These are phyloP conservation scores for Dipteronia dyeriana DNA, from an alignment of 345 rosid genomes.

Conservation along the genomic window DNA sequence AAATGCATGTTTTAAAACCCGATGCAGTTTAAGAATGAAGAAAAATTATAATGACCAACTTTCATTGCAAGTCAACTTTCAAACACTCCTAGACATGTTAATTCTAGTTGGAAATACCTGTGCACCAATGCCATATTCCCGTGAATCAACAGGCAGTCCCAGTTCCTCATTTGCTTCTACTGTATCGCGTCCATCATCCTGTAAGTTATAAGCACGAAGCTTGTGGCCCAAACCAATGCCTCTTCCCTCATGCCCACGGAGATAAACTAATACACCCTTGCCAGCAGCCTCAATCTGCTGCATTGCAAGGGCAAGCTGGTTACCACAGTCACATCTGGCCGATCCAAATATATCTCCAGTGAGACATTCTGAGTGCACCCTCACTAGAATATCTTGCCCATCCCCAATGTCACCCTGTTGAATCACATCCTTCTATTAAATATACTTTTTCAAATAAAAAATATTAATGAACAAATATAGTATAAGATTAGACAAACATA, in stretches of 20 bases:
- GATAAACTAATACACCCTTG: conserved; percentile 73
- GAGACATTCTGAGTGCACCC: conserved; percentile 81
- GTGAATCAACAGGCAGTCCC: conserved; percentile 89
- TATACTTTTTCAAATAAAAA: not conserved
- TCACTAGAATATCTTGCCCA: conserved; percentile 78
- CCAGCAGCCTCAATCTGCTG: conserved; percentile 77
- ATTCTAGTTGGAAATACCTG: conserved; percentile 56
- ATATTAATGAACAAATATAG: not conserved
- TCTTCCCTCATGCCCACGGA: conserved; percentile 90
- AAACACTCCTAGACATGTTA: not conserved
- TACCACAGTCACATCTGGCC: conserved; percentile 76
- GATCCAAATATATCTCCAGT: conserved; percentile 88
- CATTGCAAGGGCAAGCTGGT: conserved; percentile 82
- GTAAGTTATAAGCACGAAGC: conserved; percentile 85
- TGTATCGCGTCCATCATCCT: conserved; percentile 83
- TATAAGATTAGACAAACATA: not conserved
- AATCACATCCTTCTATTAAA: conserved; percentile 13
- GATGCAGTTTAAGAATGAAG: not conserved
- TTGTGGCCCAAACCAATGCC: conserved; percentile 92
- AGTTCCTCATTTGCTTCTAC: conserved; percentile 92
- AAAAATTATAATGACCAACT: not conserved
- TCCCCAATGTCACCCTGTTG: conserved; percentile 73
- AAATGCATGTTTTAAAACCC: not conserved
- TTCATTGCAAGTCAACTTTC: not conserved
- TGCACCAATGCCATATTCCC: conserved; percentile 97